Evolutionary conservation across 2,329 filamentous ascomycete genomes (phyloP).

Genomic region (Colletotrichum chlorophyti): DNA sequence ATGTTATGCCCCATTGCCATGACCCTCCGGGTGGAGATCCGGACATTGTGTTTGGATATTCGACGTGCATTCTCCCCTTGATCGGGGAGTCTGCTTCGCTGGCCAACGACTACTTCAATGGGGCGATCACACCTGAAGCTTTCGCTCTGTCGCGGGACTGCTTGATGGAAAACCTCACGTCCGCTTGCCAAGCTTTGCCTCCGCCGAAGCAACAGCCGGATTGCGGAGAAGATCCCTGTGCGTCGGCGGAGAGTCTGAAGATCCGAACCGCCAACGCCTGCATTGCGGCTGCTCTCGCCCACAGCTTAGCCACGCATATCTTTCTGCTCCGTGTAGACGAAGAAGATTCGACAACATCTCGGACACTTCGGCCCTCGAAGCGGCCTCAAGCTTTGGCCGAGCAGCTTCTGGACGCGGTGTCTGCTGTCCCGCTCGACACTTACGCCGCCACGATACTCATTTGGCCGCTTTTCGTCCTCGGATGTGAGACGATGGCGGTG

Average conservation of each 20-base stretch:
- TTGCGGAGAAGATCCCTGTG: neutral
- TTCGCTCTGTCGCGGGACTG: neutral
- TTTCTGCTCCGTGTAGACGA: slow-evolving; percentile 14
- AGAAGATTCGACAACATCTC: neutral
- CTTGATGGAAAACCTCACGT: neutral
- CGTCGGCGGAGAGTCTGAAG: neutral
- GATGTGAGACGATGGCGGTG: slow-evolving; percentile 6
- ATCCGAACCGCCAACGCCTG: slow-evolving; percentile 10
- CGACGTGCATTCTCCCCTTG: slow-evolving; percentile 1
- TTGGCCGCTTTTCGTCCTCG: slow-evolving; percentile 21
- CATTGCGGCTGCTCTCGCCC: slow-evolving; percentile 6
- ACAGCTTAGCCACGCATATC: slow-evolving; percentile 14
- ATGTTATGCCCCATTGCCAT: neutral
- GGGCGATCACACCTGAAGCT: neutral
- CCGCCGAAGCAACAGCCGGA: neutral
- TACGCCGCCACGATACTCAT: slow-evolving; percentile 20
- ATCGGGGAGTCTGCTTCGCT: slow-evolving; percentile 6
- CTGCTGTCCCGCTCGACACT: slow-evolving; percentile 1
- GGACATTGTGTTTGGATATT: slow-evolving; percentile 19
- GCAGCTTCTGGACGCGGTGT: neutral
- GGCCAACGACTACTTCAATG: slow-evolving; percentile 7
- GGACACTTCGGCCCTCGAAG: neutral
- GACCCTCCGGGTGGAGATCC: neutral
- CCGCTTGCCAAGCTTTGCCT: slow-evolving; percentile 1
- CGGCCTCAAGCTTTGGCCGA: neutral